These are phyloP conservation scores for Sarocladium oryzae DNA, from an alignment of 2,329 filamentous ascomycete species.

Conservation along the genomic window DNA sequence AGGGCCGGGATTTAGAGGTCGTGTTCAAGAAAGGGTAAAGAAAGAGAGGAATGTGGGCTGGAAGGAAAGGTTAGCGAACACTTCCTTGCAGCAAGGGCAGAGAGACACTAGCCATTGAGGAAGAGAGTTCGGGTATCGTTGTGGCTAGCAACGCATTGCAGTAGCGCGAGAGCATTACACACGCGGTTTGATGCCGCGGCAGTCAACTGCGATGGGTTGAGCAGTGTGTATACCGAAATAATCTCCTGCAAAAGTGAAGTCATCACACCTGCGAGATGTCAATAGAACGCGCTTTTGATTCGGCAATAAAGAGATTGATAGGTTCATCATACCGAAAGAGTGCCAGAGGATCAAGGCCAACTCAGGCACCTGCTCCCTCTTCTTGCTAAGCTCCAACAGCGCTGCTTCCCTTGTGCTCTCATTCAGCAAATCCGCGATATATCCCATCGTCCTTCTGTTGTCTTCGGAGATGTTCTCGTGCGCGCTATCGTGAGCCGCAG, in stretches of 20 bases:
- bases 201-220: constrained; percentile 94
- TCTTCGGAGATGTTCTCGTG: constrained; percentile 77
- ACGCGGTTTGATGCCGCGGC: constrained; percentile 96
- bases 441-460: constrained; percentile 85
- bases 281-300: constrained; percentile 18
- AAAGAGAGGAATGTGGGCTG: constrained; percentile 95
- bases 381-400: constrained; percentile 93
- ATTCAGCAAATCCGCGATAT: constrained; percentile 86
- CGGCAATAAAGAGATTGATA: constrained; percentile 7
- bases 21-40: constrained; percentile 98
- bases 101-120: constrained; percentile 63
- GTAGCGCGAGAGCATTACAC: constrained; percentile 89
- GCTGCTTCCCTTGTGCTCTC: constrained; percentile 83
- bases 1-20: constrained; percentile 93
- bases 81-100: neutral
- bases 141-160: constrained; percentile 96
- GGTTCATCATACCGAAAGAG: constrained; percentile 69
- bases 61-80: constrained; percentile 14
- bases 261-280: constrained; percentile 72
- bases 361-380: constrained; percentile 95
- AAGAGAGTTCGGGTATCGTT: constrained; percentile 94
- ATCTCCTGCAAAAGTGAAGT: constrained; percentile 96
- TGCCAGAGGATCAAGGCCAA: constrained; percentile 96
- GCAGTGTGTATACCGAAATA: constrained; percentile 93
- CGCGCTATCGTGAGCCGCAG: constrained; percentile 32